These are phyloP conservation scores for Glycyrrhiza uralensis DNA, from an alignment of 306 rosid genomes.

Conservation along the genomic window DNA sequence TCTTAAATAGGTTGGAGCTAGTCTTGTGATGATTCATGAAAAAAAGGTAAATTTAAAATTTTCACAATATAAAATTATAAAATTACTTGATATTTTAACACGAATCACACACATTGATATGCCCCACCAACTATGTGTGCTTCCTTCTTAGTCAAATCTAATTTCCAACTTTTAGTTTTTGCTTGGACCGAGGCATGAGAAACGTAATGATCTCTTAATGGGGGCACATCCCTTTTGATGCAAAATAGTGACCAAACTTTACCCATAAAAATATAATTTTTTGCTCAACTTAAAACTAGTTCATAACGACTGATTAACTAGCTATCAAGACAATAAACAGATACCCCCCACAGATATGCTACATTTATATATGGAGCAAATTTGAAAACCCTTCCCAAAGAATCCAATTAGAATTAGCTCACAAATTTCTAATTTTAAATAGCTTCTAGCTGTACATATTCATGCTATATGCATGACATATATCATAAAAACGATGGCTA, in stretches of 20 bases:
- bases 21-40: too few species aligned
- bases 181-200: background rate
- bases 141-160: too few species aligned
- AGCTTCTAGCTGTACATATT: background rate
- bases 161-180: constrained; percentile 2
- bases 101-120: too few species aligned
- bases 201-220: background rate
- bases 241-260: background rate
- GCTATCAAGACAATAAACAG: constrained; percentile 1
- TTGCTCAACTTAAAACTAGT: background rate
- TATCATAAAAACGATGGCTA: background rate
- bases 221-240: background rate
- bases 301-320: background rate
- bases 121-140: too few species aligned
- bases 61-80: too few species aligned
- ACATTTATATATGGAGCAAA: constrained; percentile 35
- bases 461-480: background rate
- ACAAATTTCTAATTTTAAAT: background rate
- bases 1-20: too few species aligned
- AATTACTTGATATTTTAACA: too few species aligned
- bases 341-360: background rate
- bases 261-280: background rate
- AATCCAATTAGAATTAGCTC: constrained; percentile 1
- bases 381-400: background rate
- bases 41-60: too few species aligned